Conservation (phyloP, 352 stramenopile species). For the Thalassiosira delicatula region DNA sequence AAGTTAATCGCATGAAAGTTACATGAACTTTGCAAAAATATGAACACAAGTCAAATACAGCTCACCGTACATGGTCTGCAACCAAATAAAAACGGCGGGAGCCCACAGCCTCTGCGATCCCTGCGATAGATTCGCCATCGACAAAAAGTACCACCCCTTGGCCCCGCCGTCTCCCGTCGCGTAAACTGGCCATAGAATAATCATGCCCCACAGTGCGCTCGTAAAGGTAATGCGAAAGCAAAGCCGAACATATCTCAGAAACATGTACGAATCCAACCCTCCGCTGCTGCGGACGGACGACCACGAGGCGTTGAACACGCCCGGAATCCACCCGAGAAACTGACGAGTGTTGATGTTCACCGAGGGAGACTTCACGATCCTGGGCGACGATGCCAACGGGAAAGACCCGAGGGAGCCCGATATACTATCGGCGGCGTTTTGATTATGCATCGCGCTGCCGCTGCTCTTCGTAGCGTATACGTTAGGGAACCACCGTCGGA, state of each 20-base stretch:
- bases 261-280: slow-evolving; percentile 85
- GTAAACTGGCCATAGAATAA: slow-evolving; percentile 77
- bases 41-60: background rate
- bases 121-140: slow-evolving; percentile 77
- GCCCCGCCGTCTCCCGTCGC: slow-evolving; percentile 51
- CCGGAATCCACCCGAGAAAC: slow-evolving; percentile 76
- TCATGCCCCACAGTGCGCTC: slow-evolving; percentile 76
- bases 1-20: no score
- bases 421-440: background rate
- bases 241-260: slow-evolving; percentile 81
- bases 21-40: background rate
- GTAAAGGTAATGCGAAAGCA: slow-evolving; percentile 68
- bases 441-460: background rate
- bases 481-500: slow-evolving; percentile 47
- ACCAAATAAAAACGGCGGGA: slow-evolving; percentile 80
- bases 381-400: background rate
- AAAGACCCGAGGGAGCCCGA: background rate
- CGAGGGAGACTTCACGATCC: background rate
- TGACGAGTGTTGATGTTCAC: slow-evolving; percentile 45
- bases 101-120: slow-evolving; percentile 72
- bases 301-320: slow-evolving; percentile 74
- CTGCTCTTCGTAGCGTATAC: slow-evolving; percentile 45
- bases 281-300: slow-evolving; percentile 64
- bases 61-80: slow-evolving; percentile 74
- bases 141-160: slow-evolving; percentile 75